Evolutionary conservation across 495 filamentous ascomycete species (phyloP).

Genomic region (Staphylotrichum tortipilum): DNA sequence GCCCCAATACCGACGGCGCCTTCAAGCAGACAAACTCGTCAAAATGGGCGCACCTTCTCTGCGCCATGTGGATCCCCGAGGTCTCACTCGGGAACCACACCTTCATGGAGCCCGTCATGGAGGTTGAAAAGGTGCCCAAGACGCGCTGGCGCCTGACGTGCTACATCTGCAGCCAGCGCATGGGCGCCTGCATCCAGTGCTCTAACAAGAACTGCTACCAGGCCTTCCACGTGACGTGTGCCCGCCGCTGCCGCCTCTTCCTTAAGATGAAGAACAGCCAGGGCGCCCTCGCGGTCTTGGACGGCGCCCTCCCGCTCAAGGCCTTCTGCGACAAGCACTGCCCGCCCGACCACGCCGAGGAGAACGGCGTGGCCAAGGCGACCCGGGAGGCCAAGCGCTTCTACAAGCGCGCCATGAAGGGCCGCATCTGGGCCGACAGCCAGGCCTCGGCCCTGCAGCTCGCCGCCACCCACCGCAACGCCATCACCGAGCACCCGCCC

Average conservation of each 20-base stretch:
- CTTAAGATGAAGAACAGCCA: slow-evolving; percentile 94
- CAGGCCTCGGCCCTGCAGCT: slow-evolving; percentile 77
- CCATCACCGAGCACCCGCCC: slow-evolving; percentile 48
- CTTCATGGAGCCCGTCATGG: slow-evolving; percentile 96
- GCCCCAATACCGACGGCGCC: slow-evolving; percentile 91
- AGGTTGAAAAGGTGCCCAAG: slow-evolving; percentile 93
- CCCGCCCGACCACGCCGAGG: slow-evolving; percentile 76
- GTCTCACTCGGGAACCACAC: slow-evolving; percentile 91
- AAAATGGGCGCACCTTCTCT: slow-evolving; percentile 93
- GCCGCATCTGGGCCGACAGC: slow-evolving; percentile 81
- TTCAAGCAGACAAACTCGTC: slow-evolving; percentile 96
- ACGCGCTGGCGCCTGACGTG: slow-evolving; percentile 88
- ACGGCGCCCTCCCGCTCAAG: slow-evolving; percentile 75
- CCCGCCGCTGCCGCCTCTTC: slow-evolving; percentile 76
- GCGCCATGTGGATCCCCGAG: slow-evolving; percentile 97
- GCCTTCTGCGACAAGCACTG: slow-evolving; percentile 97
- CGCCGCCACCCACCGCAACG: slow-evolving; percentile 54
- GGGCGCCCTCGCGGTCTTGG: slow-evolving; percentile 67
- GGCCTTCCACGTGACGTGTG: slow-evolving; percentile 98
- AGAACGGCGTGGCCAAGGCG: slow-evolving; percentile 58
- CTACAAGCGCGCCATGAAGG: slow-evolving; percentile 79
- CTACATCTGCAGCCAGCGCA: slow-evolving; percentile 94
- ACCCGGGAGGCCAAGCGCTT: slow-evolving; percentile 54
- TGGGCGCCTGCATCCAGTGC: slow-evolving; percentile 98
- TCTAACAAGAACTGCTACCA: slow-evolving; percentile 94